phyloP scores from a whole-genome alignment of 2,329 filamentous ascomycete species.

The Diaporthe destruens region DNA sequence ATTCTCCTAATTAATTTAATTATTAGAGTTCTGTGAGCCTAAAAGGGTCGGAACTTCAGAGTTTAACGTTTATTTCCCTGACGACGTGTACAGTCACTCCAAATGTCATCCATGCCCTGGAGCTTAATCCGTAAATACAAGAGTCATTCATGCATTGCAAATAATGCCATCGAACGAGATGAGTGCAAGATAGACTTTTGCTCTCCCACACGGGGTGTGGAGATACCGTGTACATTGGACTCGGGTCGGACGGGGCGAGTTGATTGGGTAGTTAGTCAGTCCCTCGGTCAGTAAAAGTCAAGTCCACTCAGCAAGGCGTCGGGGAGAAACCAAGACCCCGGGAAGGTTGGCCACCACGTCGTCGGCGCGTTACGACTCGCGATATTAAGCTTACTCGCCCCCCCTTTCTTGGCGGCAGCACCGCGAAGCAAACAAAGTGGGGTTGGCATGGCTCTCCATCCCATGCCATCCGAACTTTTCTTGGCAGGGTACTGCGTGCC shows the following conservation, averaged over 20 bases:
- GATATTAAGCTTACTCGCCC: slow-evolving; percentile 37
- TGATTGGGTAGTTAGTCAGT: background rate
- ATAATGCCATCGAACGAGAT: background rate
- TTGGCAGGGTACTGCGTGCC: background rate
- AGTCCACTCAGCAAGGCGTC: background rate
- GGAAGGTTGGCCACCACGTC: background rate
- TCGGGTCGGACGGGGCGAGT: background rate
- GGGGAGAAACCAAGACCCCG: background rate
- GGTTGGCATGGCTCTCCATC: background rate
- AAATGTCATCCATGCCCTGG: background rate
- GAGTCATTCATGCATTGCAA: background rate
- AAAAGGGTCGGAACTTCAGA: too few relatives aligned
- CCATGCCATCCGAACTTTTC: slow-evolving; percentile 9
- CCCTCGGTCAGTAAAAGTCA: background rate
- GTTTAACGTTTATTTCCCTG: too few relatives aligned
- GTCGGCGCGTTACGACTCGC: slow-evolving; percentile 20
- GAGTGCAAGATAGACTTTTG: background rate
- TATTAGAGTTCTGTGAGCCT: too few relatives aligned
- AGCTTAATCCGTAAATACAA: slow-evolving; percentile 1
- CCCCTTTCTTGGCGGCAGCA: slow-evolving; percentile 24
- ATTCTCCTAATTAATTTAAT: too few relatives aligned
- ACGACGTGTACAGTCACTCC: background rate
- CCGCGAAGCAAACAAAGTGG: slow-evolving; percentile 1
- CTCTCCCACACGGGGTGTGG: background rate
- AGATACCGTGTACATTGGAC: slow-evolving; percentile 11